A percentile compares a stretch with the other conserved stretches of the same genome.
Conservation (phyloP, 202 grass and related monocot species). For the Schoenoplectus triqueter region DNA sequence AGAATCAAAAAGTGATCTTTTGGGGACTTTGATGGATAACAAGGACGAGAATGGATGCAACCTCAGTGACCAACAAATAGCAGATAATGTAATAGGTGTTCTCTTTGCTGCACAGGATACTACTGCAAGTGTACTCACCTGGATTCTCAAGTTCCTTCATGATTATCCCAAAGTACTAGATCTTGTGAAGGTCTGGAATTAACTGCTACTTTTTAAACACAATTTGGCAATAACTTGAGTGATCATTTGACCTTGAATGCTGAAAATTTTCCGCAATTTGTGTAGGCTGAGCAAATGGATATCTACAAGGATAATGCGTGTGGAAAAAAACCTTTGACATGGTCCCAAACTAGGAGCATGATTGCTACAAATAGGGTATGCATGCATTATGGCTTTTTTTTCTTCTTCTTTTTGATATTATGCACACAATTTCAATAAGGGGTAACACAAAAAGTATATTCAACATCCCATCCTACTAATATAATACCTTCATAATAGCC, state of each 20-base stretch:
- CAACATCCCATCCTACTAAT: neutral
- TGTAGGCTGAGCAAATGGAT: constrained; percentile 73
- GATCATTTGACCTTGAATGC: neutral
- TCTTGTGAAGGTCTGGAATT: constrained; percentile 50
- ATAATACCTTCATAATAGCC: too few relatives aligned
- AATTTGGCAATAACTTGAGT: neutral
- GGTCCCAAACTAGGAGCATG: constrained; percentile 79
- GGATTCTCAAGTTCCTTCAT: constrained; percentile 86
- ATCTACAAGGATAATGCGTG: constrained; percentile 49
- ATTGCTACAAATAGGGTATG: constrained; percentile 60
- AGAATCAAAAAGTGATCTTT: constrained; percentile 44
- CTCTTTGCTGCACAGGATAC: constrained; percentile 97
- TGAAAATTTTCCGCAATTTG: constrained; percentile 10
- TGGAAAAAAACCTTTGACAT: constrained; percentile 67
- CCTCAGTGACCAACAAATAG: constrained; percentile 66
- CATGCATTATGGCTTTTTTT: neutral
- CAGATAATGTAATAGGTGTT: constrained; percentile 88
- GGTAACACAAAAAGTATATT: too few relatives aligned
- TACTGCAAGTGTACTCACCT: constrained; percentile 89
- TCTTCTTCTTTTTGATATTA: too few relatives aligned
- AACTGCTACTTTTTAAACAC: neutral
- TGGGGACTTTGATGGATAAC: constrained; percentile 56
- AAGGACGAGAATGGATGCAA: constrained; percentile 44
- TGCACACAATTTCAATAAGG: too few relatives aligned
- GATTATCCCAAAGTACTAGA: constrained; percentile 64